Percentiles rank a stretch among this genome's conserved stretches.
Evolutionary conservation across 306 rosid species (phyloP).

Genomic region (Clitoria ternatea): DNA sequence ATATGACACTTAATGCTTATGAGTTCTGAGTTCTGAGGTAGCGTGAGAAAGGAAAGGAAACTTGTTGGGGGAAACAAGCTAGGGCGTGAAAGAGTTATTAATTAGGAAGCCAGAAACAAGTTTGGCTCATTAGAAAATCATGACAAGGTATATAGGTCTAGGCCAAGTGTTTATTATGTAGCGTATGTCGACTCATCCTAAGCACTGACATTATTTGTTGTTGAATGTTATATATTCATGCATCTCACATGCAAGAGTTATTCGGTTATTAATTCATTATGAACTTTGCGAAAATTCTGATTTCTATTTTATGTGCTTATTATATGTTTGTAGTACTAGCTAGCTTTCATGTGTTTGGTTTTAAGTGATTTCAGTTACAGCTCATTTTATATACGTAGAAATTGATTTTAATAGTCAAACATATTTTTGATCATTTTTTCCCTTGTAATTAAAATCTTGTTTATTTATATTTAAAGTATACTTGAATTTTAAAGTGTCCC

Average conservation of each 20-base stretch:
- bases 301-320: no score
- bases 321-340: no score
- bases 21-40: constrained; percentile 6
- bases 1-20: constrained; percentile 21
- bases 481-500: no score
- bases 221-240: constrained; percentile 3
- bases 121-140: constrained; percentile 4
- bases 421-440: no score
- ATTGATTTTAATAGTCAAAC: no score
- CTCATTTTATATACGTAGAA: no score
- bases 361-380: no score
- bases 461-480: no score
- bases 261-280: neutral
- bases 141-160: constrained; percentile 3
- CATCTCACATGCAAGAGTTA: constrained; percentile 12
- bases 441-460: no score
- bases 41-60: constrained; percentile 33
- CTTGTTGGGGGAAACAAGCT: constrained; percentile 33
- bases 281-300: neutral
- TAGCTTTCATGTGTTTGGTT: no score
- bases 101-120: neutral
- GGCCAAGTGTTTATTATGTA: neutral
- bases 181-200: neutral
- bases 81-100: neutral
- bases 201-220: constrained; percentile 14